Conservation (phyloP, 129 eudicot genomes). For the Deinandra increscens region DNA sequence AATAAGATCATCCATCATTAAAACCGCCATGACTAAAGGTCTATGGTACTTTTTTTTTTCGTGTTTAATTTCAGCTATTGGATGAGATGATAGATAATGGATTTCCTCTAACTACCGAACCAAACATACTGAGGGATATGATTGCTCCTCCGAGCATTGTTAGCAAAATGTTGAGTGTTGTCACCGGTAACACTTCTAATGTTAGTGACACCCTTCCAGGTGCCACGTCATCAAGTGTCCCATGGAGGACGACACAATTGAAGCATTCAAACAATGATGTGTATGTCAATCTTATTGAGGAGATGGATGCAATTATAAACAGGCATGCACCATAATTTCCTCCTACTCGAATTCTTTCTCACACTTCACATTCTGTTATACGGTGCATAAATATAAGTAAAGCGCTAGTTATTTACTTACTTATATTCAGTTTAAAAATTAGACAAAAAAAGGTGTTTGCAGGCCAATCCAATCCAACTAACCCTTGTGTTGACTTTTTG, state of each 20-base stretch:
- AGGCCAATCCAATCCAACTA: neutral
- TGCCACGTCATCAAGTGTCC: constrained; percentile 84
- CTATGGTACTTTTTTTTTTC: neutral
- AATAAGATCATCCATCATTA: neutral
- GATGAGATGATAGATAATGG: constrained; percentile 99
- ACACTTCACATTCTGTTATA: constrained; percentile 3
- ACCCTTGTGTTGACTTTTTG: constrained; percentile 11
- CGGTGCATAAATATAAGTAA: neutral
- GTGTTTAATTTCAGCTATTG: constrained; percentile 58
- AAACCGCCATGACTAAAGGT: constrained; percentile 7
- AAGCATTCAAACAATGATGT: constrained; percentile 85
- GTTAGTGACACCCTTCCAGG: constrained; percentile 92
- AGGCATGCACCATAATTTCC: constrained; percentile 42
- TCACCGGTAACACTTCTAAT: constrained; percentile 89
- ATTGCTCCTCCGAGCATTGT: constrained; percentile 95
- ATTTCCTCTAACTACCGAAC: constrained; percentile 91
- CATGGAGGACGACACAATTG: constrained; percentile 87
- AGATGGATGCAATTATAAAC: constrained; percentile 86
- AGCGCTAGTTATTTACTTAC: neutral
- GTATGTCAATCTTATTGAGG: constrained; percentile 84
- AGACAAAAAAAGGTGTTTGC: neutral
- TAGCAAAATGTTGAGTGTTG: constrained; percentile 92
- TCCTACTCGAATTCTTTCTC: constrained; percentile 3
- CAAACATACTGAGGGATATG: constrained; percentile 88
- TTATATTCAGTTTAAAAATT: neutral